Conservation (phyloP, 495 filamentous ascomycete species). For the Aspergillus haitiensis region DNA sequence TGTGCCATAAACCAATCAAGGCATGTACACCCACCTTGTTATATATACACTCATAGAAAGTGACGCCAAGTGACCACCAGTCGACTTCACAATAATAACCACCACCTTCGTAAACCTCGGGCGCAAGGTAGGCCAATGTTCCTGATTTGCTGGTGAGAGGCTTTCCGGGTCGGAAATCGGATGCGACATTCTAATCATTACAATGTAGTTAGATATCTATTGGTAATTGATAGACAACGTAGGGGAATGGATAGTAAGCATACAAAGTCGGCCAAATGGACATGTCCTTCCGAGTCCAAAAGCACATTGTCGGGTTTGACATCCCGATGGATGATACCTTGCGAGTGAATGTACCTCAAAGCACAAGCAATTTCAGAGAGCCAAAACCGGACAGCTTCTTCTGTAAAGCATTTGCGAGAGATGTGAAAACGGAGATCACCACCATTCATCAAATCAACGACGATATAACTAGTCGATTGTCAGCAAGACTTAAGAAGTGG, state of each 20-base stretch:
- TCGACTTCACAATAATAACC: conserved; percentile 89
- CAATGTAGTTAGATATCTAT: conserved; percentile 1
- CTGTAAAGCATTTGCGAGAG: conserved; percentile 94
- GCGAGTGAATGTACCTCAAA: conserved; percentile 83
- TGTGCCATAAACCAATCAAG: not conserved
- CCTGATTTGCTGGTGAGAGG: conserved; percentile 92
- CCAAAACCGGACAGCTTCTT: conserved; percentile 97
- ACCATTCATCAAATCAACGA: conserved; percentile 97
- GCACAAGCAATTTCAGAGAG: conserved; percentile 92
- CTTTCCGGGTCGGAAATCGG: conserved; percentile 82
- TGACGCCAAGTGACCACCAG: conserved; percentile 97
- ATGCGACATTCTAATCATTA: conserved; percentile 80
- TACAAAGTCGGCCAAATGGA: conserved; percentile 98
- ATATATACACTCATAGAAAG: conserved; percentile 99
- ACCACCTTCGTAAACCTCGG: conserved; percentile 86
- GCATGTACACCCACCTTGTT: conserved; percentile 70
- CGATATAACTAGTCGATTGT: conserved; percentile 72
- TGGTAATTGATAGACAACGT: not conserved
- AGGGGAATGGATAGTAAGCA: conserved; percentile 30
- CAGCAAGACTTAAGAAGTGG: conserved; percentile 20
- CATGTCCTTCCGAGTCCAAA: conserved; percentile 89
- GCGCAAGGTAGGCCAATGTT: conserved; percentile 91
- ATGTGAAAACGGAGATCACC: conserved; percentile 98
- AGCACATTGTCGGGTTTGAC: conserved; percentile 97
- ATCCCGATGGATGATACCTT: conserved; percentile 94